Percentiles rank a stretch among this genome's conserved stretches.
These are phyloP conservation scores for Intubia oerlemansii DNA, from an alignment of 2,329 filamentous ascomycete species.

Conservation along the genomic window DNA sequence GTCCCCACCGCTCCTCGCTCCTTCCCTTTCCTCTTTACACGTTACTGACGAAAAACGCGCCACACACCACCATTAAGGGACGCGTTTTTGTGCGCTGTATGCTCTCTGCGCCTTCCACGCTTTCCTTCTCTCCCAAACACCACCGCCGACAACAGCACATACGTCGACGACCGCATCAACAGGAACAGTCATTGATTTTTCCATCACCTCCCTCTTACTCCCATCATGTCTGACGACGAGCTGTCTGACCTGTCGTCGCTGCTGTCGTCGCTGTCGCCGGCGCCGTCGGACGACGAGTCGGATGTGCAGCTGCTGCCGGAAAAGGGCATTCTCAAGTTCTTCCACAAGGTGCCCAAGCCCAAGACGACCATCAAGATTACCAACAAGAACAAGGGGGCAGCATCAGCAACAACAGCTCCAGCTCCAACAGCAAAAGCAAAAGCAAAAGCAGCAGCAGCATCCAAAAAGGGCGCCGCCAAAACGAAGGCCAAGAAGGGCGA, in stretches of 20 bases:
- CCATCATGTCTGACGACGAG: slow-evolving; percentile 41
- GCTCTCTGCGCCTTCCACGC: too few relatives aligned
- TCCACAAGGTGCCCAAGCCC: slow-evolving; percentile 30
- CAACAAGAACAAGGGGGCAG: slow-evolving; percentile 11
- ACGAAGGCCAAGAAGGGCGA: slow-evolving; percentile 1
- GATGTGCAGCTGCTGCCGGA: slow-evolving; percentile 29
- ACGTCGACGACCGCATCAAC: too few relatives aligned
- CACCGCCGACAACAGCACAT: too few relatives aligned
- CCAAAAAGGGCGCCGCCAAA: slow-evolving; percentile 1
- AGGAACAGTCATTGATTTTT: too few relatives aligned
- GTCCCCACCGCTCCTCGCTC: too few relatives aligned
- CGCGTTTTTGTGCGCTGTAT: too few relatives aligned
- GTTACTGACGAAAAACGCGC: too few relatives aligned
- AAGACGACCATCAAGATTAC: slow-evolving; percentile 8
- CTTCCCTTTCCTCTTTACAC: too few relatives aligned
- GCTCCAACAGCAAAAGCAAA: slow-evolving; percentile 10
- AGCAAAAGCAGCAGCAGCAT: slow-evolving; percentile 9
- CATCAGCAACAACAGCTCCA: neutral
- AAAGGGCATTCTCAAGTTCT: slow-evolving; percentile 45
- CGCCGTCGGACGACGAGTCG: slow-evolving; percentile 28
- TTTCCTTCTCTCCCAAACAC: too few relatives aligned
- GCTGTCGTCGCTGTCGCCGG: slow-evolving; percentile 25
- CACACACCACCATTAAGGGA: too few relatives aligned
- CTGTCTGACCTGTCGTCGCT: slow-evolving; percentile 30
- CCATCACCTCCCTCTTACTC: too few relatives aligned